Conservation (phyloP, 2,329 filamentous ascomycete genomes). For the Aspergillus unguis region DNA sequence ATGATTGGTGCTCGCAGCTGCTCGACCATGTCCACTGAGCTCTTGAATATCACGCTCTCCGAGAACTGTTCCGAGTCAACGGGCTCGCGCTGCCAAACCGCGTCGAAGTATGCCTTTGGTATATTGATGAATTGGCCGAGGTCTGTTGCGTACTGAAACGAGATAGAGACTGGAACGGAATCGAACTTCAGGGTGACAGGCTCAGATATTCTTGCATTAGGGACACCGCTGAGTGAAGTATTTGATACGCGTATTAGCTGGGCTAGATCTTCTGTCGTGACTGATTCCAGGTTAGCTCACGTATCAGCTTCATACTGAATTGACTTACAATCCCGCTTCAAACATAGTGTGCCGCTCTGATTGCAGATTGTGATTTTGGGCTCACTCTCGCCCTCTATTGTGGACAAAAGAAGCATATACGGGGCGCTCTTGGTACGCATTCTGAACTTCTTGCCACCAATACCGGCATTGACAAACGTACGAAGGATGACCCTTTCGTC, state of each 20-base stretch:
- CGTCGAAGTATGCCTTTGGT: slow-evolving; percentile 31
- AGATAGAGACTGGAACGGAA: slow-evolving; percentile 23
- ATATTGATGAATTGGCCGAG: slow-evolving; percentile 29
- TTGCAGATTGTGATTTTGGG: slow-evolving; percentile 33
- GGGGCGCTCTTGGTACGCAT: slow-evolving; percentile 31
- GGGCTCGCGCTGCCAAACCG: slow-evolving; percentile 30
- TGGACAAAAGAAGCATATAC: slow-evolving; percentile 31
- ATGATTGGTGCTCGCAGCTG: slow-evolving; percentile 29
- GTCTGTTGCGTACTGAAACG: slow-evolving; percentile 28
- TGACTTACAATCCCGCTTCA: slow-evolving; percentile 30
- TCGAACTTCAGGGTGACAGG: slow-evolving; percentile 27
- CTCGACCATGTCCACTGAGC: slow-evolving; percentile 29
- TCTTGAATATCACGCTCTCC: slow-evolving; percentile 28
- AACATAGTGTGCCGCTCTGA: slow-evolving; percentile 29
- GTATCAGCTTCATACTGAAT: background rate
- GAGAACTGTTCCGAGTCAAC: slow-evolving; percentile 27
- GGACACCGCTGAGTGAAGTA: slow-evolving; percentile 14
- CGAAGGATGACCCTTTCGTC: slow-evolving; percentile 29
- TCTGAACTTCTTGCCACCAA: slow-evolving; percentile 29
- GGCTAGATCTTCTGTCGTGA: slow-evolving; percentile 21
- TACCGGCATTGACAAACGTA: slow-evolving; percentile 32
- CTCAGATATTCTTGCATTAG: slow-evolving; percentile 21
- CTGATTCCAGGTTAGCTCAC: slow-evolving; percentile 10
- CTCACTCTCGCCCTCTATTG: slow-evolving; percentile 31
- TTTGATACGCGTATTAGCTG: slow-evolving; percentile 22